Evolutionary conservation across 1,139 yeast species (phyloP).

Genomic region (Taiozyma onychis): DNA sequence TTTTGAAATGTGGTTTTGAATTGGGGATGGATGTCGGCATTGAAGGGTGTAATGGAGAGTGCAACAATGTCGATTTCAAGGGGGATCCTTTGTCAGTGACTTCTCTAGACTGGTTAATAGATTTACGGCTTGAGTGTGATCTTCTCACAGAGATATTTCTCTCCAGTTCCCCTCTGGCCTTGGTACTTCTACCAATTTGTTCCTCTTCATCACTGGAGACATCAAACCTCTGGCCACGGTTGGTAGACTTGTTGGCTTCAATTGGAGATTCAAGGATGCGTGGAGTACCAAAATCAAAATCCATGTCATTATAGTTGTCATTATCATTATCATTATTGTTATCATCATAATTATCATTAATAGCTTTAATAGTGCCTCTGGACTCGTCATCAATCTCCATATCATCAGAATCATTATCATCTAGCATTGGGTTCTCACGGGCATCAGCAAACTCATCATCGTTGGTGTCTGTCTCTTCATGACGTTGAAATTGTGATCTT

Average conservation of each 20-base stretch:
- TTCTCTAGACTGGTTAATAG: background rate
- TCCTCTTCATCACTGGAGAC: slow-evolving; percentile 10
- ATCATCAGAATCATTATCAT: slow-evolving; percentile 16
- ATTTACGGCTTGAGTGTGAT: slow-evolving; percentile 1
- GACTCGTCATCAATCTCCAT: slow-evolving; percentile 20
- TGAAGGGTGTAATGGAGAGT: slow-evolving; percentile 19
- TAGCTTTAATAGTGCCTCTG: slow-evolving; percentile 12
- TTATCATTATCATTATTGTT: background rate
- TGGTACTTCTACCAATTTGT: background rate
- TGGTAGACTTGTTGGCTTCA: slow-evolving; percentile 2
- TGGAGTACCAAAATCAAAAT: slow-evolving; percentile 3
- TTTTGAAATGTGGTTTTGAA: slow-evolving; percentile 4
- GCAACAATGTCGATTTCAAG: slow-evolving; percentile 13
- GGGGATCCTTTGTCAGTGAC: slow-evolving; percentile 11
- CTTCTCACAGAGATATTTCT: slow-evolving; percentile 20
- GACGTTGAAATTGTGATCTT: background rate
- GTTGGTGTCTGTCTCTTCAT: slow-evolving; percentile 1
- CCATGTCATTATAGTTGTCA: background rate
- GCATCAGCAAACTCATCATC: slow-evolving; percentile 12
- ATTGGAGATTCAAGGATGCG: slow-evolving; percentile 6
- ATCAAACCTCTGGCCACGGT: slow-evolving; percentile 11
- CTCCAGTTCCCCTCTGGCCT: slow-evolving; percentile 14
- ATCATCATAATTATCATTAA: slow-evolving; percentile 3
- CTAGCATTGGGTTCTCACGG: slow-evolving; percentile 11
- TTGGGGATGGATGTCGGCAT: slow-evolving; percentile 8